A percentile compares a stretch with the other conserved stretches of the same genome.
Conservation (phyloP, 2,329 filamentous ascomycete genomes). For the Sordariomycetes sp. region DNA sequence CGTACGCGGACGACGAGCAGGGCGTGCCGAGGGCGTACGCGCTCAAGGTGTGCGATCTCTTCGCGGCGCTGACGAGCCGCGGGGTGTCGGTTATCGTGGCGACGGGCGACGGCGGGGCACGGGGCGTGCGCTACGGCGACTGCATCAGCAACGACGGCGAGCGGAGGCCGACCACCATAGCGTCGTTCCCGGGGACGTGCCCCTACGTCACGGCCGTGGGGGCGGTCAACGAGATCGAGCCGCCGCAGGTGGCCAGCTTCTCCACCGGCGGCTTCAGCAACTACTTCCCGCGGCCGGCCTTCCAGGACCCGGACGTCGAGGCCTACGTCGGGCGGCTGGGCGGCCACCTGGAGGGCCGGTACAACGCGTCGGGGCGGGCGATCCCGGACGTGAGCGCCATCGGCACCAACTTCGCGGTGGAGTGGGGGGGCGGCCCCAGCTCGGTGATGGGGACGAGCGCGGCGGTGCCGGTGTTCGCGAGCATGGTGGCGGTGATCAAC, state of each 20-base stretch:
- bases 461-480: constrained; percentile 41
- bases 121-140: constrained; percentile 30
- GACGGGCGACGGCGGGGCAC: constrained; percentile 39
- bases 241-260: constrained; percentile 30
- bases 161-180: constrained; percentile 42
- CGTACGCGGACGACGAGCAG: constrained; percentile 48
- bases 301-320: constrained; percentile 30
- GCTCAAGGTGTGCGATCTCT: constrained; percentile 37
- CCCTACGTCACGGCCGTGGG: constrained; percentile 60
- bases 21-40: constrained; percentile 41
- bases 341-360: constrained; percentile 29
- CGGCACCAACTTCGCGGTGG: constrained; percentile 41
- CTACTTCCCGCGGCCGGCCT: constrained; percentile 32
- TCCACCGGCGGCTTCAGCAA: constrained; percentile 42
- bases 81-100: constrained; percentile 39
- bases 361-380: constrained; percentile 33
- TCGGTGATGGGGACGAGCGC: constrained; percentile 35
- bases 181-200: constrained; percentile 56
- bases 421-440: constrained; percentile 15
- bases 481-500: constrained; percentile 43
- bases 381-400: constrained; percentile 43
- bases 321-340: constrained; percentile 28
- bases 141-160: constrained; percentile 51
- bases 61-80: constrained; percentile 40
- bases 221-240: constrained; percentile 33